These are phyloP conservation scores for Penicillium sp. DNA, from an alignment of 2,329 filamentous ascomycete genomes.

Conservation along the genomic window DNA sequence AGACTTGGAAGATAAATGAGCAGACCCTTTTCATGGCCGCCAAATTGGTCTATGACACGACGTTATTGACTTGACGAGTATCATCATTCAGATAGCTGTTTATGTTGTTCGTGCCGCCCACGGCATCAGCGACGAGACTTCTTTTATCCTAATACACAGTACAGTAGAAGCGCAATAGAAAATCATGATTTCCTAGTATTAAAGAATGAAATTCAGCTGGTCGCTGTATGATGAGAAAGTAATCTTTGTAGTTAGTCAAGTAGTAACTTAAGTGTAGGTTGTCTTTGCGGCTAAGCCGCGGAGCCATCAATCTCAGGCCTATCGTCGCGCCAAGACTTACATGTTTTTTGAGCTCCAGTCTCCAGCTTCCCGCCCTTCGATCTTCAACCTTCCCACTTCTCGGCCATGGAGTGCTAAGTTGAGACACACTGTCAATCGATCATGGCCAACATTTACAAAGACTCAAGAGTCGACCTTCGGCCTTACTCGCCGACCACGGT, in stretches of 20 bases:
- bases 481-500: slow-evolving; percentile 64
- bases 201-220: neutral
- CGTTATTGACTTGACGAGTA: slow-evolving; percentile 24
- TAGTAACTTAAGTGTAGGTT: no score
- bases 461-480: slow-evolving; percentile 80
- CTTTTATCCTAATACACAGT: neutral
- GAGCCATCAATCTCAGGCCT: slow-evolving; percentile 6
- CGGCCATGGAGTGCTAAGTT: slow-evolving; percentile 35
- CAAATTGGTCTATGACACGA: slow-evolving; percentile 21
- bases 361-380: slow-evolving; percentile 32
- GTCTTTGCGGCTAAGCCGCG: neutral
- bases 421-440: slow-evolving; percentile 27
- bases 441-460: slow-evolving; percentile 76
- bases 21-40: neutral
- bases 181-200: neutral
- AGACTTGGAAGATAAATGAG: slow-evolving; percentile 78
- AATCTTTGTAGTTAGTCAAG: neutral
- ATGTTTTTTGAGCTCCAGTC: slow-evolving; percentile 36
- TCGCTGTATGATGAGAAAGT: neutral
- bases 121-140: slow-evolving; percentile 1
- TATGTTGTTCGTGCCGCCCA: slow-evolving; percentile 1
- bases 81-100: slow-evolving; percentile 7
- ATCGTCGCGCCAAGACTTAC: slow-evolving; percentile 32
- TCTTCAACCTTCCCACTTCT: slow-evolving; percentile 18
- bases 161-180: neutral